phyloP scores from a whole-genome alignment of 2,329 filamentous ascomycete genomes.

The Penicillium crustosum region DNA sequence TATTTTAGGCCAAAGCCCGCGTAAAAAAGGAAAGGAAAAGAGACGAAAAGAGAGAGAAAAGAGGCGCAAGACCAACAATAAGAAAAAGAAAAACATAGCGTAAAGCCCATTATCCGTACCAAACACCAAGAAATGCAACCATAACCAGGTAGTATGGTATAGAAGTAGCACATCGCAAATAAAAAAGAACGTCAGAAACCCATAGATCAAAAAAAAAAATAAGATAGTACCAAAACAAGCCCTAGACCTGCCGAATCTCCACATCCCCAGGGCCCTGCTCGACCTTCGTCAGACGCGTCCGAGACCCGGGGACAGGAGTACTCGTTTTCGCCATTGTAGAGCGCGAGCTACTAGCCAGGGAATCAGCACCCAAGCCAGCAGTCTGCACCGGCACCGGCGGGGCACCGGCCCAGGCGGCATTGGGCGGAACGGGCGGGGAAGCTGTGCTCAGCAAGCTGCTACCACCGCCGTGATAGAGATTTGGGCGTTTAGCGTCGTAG shows the following conservation, averaged over 20 bases:
- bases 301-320: constrained; percentile 7
- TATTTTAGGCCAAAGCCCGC: background rate
- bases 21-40: background rate
- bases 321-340: constrained; percentile 24
- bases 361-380: constrained; percentile 18
- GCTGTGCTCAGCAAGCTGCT: constrained; percentile 22
- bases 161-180: background rate
- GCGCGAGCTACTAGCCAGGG: constrained; percentile 32
- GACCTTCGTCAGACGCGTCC: constrained; percentile 27
- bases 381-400: constrained; percentile 14
- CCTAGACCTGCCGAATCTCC: constrained; percentile 29
- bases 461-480: constrained; percentile 34
- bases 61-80: background rate
- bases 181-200: background rate
- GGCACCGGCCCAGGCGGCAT: constrained; percentile 20
- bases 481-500: constrained; percentile 62
- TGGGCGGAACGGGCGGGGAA: constrained; percentile 16
- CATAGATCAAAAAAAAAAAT: background rate
- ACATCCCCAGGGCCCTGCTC: constrained; percentile 20
- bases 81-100: background rate
- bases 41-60: background rate
- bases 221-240: constrained; percentile 5
- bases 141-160: background rate
- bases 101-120: constrained; percentile 1
- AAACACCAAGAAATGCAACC: constrained; percentile 9